Evolutionary conservation across 805 yeast species (phyloP).

Genomic region (Limtongia smithiae): DNA sequence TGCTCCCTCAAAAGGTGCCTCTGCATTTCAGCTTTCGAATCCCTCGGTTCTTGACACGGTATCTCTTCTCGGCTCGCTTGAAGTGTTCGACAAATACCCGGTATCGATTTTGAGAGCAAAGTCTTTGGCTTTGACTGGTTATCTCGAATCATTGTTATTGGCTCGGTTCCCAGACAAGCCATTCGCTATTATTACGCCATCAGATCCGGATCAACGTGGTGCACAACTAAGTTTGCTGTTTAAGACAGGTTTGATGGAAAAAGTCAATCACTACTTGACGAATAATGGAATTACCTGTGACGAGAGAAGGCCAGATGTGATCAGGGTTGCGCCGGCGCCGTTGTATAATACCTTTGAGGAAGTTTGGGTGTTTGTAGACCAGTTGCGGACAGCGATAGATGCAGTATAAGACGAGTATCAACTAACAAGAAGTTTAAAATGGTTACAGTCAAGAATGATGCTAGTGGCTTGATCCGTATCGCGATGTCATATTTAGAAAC

Average conservation of each 20-base stretch:
- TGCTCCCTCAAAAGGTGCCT: slow-evolving; percentile 72
- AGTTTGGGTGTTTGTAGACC: slow-evolving; percentile 46
- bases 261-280: slow-evolving; percentile 49
- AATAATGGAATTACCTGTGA: slow-evolving; percentile 71
- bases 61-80: slow-evolving; percentile 62
- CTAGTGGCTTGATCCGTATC: too few relatives aligned
- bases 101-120: slow-evolving; percentile 53
- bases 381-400: slow-evolving; percentile 45
- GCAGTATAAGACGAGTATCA: neutral
- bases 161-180: slow-evolving; percentile 35
- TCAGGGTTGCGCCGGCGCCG: slow-evolving; percentile 83
- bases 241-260: slow-evolving; percentile 61
- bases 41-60: slow-evolving; percentile 86
- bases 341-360: slow-evolving; percentile 75
- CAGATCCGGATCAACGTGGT: slow-evolving; percentile 58
- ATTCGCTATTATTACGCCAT: slow-evolving; percentile 75
- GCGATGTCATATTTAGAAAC: too few relatives aligned
- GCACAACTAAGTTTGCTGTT: slow-evolving; percentile 79
- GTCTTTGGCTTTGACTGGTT: slow-evolving; percentile 56
- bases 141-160: slow-evolving; percentile 48
- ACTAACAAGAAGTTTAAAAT: too few relatives aligned
- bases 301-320: slow-evolving; percentile 87
- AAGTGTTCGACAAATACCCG: slow-evolving; percentile 56
- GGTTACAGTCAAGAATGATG: too few relatives aligned
- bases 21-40: slow-evolving; percentile 85